Conservation (phyloP, 805 yeast species). For the Tanozyma kutaoensis region DNA sequence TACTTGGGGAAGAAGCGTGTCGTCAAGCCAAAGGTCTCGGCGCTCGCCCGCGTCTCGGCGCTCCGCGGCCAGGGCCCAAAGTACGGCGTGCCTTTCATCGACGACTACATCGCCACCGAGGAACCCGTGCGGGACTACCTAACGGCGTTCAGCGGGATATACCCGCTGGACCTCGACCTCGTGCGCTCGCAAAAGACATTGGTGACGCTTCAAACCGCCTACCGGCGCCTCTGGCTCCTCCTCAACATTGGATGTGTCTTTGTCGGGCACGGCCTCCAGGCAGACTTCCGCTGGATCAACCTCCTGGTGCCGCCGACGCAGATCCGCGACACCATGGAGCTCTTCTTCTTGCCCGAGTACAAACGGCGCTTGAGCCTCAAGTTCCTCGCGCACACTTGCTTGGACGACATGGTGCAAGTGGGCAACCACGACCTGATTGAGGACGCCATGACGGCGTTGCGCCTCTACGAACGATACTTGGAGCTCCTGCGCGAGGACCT, state of each 20-base stretch:
- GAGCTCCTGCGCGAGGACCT: slow-evolving; percentile 45
- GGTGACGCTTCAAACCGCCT: slow-evolving; percentile 72
- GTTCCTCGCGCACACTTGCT: slow-evolving; percentile 70
- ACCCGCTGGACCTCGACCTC: slow-evolving; percentile 80
- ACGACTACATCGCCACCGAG: slow-evolving; percentile 65
- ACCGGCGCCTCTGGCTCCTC: slow-evolving; percentile 80
- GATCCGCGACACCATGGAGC: slow-evolving; percentile 78
- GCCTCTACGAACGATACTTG: slow-evolving; percentile 59
- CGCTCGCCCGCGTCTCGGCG: slow-evolving; percentile 84
- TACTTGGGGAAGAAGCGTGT: slow-evolving; percentile 59
- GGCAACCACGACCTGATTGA: slow-evolving; percentile 97
- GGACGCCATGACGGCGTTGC: slow-evolving; percentile 81
- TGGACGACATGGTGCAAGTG: slow-evolving; percentile 67
- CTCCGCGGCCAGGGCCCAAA: slow-evolving; percentile 56
- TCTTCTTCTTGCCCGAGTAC: slow-evolving; percentile 61
- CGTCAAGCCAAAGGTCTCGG: slow-evolving; percentile 59
- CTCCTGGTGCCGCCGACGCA: slow-evolving; percentile 77
- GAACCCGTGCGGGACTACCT: slow-evolving; percentile 64
- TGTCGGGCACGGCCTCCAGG: slow-evolving; percentile 87
- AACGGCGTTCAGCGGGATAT: slow-evolving; percentile 89
- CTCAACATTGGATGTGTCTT: slow-evolving; percentile 82
- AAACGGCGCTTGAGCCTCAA: slow-evolving; percentile 74
- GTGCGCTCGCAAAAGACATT: slow-evolving; percentile 47
- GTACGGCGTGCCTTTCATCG: slow-evolving; percentile 74
- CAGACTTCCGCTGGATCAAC: slow-evolving; percentile 89